These are phyloP conservation scores for Pestalotiopsis sp. DNA, from an alignment of 2,329 filamentous ascomycete genomes.

Conservation along the genomic window DNA sequence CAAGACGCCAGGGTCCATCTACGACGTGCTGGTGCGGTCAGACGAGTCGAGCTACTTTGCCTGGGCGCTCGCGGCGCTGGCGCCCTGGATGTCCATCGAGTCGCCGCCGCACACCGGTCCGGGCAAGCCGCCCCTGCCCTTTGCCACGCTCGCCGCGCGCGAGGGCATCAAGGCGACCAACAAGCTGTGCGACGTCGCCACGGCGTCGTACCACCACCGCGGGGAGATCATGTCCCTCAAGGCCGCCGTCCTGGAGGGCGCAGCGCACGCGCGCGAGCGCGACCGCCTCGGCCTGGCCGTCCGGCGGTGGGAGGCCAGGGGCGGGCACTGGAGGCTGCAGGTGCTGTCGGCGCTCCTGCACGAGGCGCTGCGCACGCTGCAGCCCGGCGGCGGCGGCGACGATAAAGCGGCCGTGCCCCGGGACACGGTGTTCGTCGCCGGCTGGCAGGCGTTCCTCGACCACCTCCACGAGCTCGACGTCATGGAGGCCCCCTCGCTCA, in stretches of 20 bases:
- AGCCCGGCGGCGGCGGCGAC: constrained; percentile 26
- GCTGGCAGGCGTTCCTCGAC: constrained; percentile 59
- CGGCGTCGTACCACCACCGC: constrained; percentile 64
- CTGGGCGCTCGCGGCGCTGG: constrained; percentile 76
- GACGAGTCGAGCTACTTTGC: constrained; percentile 69
- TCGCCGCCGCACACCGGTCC: constrained; percentile 40
- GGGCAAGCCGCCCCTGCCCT: constrained; percentile 57
- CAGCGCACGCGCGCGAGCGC: constrained; percentile 51
- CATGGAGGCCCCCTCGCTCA: constrained; percentile 59
- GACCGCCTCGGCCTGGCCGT: constrained; percentile 76
- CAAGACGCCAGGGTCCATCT: constrained; percentile 48
- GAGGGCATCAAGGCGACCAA: constrained; percentile 83
- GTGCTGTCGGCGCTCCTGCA: constrained; percentile 68
- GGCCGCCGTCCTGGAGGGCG: constrained; percentile 48
- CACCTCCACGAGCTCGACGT: constrained; percentile 58
- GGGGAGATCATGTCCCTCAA: constrained; percentile 67
- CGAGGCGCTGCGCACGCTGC: constrained; percentile 54
- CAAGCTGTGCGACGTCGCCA: constrained; percentile 70
- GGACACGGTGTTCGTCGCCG: constrained; percentile 45
- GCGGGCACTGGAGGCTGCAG: constrained; percentile 70
- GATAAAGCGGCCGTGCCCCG: constrained; percentile 30
- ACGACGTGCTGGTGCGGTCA: constrained; percentile 60
- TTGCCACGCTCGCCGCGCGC: constrained; percentile 65
- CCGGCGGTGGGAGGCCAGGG: constrained; percentile 66
- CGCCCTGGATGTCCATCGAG: constrained; percentile 68